A percentile compares a stretch with the other conserved stretches of the same genome.
Conservation (phyloP, 2,329 filamentous ascomycete species). For the Apiospora malaysiana region DNA sequence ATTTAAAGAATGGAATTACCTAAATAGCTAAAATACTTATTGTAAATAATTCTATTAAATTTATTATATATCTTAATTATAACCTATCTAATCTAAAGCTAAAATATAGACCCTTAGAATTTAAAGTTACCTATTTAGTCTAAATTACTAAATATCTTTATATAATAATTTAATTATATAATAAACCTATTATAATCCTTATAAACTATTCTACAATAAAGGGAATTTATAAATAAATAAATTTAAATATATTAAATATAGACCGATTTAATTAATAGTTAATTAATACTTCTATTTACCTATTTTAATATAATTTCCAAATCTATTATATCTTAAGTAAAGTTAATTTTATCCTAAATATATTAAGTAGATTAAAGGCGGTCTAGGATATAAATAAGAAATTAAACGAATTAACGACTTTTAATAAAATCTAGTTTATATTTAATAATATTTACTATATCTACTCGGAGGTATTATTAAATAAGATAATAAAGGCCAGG, state of each 20-base stretch:
- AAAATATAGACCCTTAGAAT: background rate
- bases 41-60: background rate
- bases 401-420: background rate
- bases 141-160: background rate
- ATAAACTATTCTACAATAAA: background rate
- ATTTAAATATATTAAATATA: constrained; percentile 15
- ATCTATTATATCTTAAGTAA: background rate
- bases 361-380: background rate
- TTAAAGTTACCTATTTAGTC: background rate
- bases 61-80: background rate
- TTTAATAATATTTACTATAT: constrained; percentile 2
- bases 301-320: background rate
- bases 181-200: background rate
- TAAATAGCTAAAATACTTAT: background rate
- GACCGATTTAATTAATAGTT: background rate
- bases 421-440: background rate
- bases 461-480: background rate
- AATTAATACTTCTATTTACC: background rate
- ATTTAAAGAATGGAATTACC: background rate
- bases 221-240: background rate
- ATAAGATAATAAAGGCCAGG: background rate
- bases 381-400: background rate
- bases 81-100: background rate
- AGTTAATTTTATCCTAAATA: constrained; percentile 2
- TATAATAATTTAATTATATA: background rate